A percentile compares a stretch with the other conserved stretches of the same genome.
Conservation (phyloP, 108 stramenopile species). For the Nitzschia putrida region DNA sequence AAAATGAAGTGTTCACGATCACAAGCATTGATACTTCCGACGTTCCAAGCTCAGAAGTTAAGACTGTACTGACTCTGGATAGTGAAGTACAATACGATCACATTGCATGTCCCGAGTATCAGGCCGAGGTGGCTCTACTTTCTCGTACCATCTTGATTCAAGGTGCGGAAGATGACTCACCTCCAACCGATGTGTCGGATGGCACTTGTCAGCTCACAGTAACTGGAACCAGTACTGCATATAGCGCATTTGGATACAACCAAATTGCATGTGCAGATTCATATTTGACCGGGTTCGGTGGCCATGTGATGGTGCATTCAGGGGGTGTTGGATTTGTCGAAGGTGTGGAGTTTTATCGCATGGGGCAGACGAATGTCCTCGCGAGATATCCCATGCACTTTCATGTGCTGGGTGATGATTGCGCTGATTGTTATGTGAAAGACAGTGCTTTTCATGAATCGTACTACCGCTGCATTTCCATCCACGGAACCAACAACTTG, state of each 20-base stretch:
- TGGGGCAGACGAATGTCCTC: constrained; percentile 61
- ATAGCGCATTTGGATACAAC: neutral
- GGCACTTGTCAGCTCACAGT: neutral
- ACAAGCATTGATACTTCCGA: neutral
- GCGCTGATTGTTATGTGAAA: constrained; percentile 39
- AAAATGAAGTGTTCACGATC: constrained; percentile 1
- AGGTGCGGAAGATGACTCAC: constrained; percentile 38
- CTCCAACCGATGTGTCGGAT: constrained; percentile 38
- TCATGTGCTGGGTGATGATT: constrained; percentile 39
- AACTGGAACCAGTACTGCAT: neutral
- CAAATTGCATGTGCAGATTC: constrained; percentile 34
- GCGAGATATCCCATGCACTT: constrained; percentile 56
- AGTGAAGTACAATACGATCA: constrained; percentile 29
- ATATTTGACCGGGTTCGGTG: constrained; percentile 48
- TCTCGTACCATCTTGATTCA: constrained; percentile 48
- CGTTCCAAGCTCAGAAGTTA: neutral
- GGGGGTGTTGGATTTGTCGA: constrained; percentile 34
- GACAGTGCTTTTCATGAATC: constrained; percentile 42
- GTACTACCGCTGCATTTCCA: constrained; percentile 51
- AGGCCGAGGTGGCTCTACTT: constrained; percentile 56
- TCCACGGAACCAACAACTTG: constrained; percentile 6
- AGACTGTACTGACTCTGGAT: neutral
- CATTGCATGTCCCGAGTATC: constrained; percentile 46
- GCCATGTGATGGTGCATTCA: constrained; percentile 42
- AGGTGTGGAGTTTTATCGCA: constrained; percentile 50